phyloP scores from a whole-genome alignment of 106 monocot genomes.

The Vanilla planifolia region DNA sequence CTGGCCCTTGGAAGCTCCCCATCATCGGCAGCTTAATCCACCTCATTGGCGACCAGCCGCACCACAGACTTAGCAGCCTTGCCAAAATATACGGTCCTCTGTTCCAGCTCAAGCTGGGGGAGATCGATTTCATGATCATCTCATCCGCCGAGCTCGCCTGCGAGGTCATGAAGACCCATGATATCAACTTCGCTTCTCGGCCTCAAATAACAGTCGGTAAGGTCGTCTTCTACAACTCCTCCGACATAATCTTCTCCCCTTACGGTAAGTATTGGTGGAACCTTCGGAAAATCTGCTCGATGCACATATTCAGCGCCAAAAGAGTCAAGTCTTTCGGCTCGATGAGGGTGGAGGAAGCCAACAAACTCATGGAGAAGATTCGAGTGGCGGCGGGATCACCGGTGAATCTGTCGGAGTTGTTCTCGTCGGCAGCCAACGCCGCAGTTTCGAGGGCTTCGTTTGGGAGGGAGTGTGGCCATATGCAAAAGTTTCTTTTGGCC shows the following conservation, averaged over 20 bases:
- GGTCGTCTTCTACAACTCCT: constrained; percentile 5
- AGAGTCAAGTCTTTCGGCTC: constrained; percentile 9
- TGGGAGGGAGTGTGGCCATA: constrained; percentile 4
- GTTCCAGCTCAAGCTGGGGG: constrained; percentile 11
- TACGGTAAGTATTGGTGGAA: constrained; percentile 8
- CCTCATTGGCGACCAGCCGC: background rate
- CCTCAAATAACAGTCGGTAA: background rate
- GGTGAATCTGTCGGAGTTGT: constrained; percentile 2
- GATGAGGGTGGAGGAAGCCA: constrained; percentile 12
- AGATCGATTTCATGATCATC: constrained; percentile 12
- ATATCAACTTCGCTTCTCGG: constrained; percentile 12
- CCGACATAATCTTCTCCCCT: constrained; percentile 2
- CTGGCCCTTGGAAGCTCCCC: constrained; percentile 7
- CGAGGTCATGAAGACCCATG: constrained; percentile 16
- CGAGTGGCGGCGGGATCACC: background rate
- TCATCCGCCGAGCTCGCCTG: constrained; percentile 1
- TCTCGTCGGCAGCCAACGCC: background rate
- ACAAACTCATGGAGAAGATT: background rate
- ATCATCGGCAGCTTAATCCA: constrained; percentile 9
- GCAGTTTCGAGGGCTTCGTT: constrained; percentile 1
- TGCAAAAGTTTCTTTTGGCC: background rate
- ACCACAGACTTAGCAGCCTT: background rate
- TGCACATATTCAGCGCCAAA: constrained; percentile 8
- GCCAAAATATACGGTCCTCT: constrained; percentile 2
- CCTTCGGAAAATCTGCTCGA: constrained; percentile 10